Conservation (phyloP, 768 basidiomycete species). For the Stropharia rugosoannulata region DNA sequence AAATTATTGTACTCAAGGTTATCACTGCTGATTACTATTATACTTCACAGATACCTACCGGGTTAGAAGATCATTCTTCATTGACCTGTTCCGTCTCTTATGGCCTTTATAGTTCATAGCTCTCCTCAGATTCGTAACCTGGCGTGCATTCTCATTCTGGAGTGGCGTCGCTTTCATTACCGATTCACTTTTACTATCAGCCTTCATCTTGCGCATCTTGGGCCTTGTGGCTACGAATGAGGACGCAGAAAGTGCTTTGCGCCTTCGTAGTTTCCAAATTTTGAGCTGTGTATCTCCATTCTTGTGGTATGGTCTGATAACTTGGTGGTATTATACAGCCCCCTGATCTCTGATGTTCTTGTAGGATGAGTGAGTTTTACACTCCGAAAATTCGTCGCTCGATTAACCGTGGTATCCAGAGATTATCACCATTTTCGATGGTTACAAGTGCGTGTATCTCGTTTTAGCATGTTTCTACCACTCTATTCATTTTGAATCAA, state of each 20-base stretch:
- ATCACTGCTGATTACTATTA: neutral
- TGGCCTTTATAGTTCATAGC: conserved; percentile 55
- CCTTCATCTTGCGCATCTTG: conserved; percentile 70
- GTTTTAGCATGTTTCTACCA: neutral
- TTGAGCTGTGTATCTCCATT: conserved; percentile 86
- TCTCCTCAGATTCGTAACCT: conserved; percentile 72
- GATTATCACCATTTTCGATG: conserved; percentile 78
- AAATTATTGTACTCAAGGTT: neutral
- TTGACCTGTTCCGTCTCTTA: neutral
- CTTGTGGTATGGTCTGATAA: conserved; percentile 62
- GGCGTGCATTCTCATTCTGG: conserved; percentile 85
- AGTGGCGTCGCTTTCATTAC: conserved; percentile 67
- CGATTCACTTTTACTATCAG: conserved; percentile 67
- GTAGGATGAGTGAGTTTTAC: conserved; percentile 75
- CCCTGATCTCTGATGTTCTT: neutral
- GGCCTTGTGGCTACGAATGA: conserved; percentile 42
- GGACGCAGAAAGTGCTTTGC: conserved; percentile 35
- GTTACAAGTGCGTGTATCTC: conserved; percentile 59
- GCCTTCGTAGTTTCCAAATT: conserved; percentile 80
- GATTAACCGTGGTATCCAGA: conserved; percentile 38
- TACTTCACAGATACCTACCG: conserved; percentile 49
- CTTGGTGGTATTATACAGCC: neutral
- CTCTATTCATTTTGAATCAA: conserved; percentile 21
- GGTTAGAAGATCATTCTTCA: conserved; percentile 28
- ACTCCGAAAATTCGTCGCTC: neutral